Evolutionary conservation across 305 asterid species (phyloP), one percentile per base, ranked within the genome.

Genomic region (Plantago lanceolata): DNA sequence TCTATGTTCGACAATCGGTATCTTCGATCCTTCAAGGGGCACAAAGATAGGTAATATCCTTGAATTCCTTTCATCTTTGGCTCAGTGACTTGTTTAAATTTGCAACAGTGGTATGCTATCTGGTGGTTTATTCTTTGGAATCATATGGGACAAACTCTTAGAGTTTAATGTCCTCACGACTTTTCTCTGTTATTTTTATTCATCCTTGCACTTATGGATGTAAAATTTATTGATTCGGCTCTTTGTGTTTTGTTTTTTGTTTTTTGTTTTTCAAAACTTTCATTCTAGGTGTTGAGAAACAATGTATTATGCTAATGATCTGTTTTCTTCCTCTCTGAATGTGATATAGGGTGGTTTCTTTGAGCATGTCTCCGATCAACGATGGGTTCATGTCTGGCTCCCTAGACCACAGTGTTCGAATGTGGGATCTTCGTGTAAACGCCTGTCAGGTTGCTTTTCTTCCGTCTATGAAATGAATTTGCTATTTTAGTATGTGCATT

Each of bases 311-410:
- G 18, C 65, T 72, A 62, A 52, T 53, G 16, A 44, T 50, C 56
- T 16, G 44, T 48, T 35, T 64, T 64, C 28, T 65, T 40, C 70
- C 63, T 49, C 51, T 67, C 47, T 60, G 48, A 48, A 8, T 65
- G 71, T 59, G 61, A 45, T 72, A 58, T 67, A 93, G 99, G 91
- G 94, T 93, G 68, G 94, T 86, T 66, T 93, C 97, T 24, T 78
- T 93, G 70, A 87, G 97, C 84, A 93, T 89, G 97, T 93, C 96
- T 75, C 97, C 99, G 0, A 78, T 87, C 64, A 84, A 93, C 33
- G 98, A 93, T 64, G 73, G 92, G 74, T 93, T 93, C 83, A 87
- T 93, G 99, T 89, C 99, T 47, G 97, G 97, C 66, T 93, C 99
- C 76, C 85, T 93, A 68, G 97, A 93, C 68, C 99, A 89, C 74